Evolutionary conservation across 805 yeast genomes (phyloP).

Genomic region (Nakazawaea anatomiae): DNA sequence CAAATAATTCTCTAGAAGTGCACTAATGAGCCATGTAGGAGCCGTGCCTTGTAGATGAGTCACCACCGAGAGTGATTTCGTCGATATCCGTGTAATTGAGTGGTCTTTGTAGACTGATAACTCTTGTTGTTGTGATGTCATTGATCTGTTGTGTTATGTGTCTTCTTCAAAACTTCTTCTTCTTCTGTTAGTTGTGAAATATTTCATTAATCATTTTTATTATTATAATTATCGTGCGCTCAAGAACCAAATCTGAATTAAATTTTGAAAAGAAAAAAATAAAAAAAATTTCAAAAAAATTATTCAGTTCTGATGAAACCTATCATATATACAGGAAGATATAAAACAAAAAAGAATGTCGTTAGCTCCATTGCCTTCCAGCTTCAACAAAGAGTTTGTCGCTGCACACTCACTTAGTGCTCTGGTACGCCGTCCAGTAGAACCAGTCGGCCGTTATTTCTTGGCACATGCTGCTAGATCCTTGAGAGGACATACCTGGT

Average conservation of each 20-base stretch:
- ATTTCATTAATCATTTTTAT: too few relatives aligned
- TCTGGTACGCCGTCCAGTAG: constrained; percentile 74
- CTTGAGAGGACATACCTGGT: constrained; percentile 96
- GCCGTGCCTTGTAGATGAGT: constrained; percentile 47
- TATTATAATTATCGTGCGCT: too few relatives aligned
- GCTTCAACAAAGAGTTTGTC: constrained; percentile 46
- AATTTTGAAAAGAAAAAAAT: not conserved
- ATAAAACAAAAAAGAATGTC: constrained; percentile 22
- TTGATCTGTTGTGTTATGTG: not conserved
- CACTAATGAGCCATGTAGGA: constrained; percentile 57
- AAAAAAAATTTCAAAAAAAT: not conserved
- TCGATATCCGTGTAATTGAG: constrained; percentile 27
- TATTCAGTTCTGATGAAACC: too few relatives aligned
- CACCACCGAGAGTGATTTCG: constrained; percentile 26
- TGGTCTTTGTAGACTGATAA: constrained; percentile 46
- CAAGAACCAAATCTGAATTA: not conserved
- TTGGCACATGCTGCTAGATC: constrained; percentile 96
- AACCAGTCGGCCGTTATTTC: constrained; percentile 95
- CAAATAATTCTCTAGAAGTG: constrained; percentile 46
- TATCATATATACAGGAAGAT: not conserved
- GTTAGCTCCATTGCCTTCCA: constrained; percentile 50
- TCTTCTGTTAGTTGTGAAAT: too few relatives aligned
- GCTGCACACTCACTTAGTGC: constrained; percentile 46
- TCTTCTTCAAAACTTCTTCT: too few relatives aligned
- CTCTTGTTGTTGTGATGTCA: constrained; percentile 50